Conservation (phyloP, 306 rosid genomes). For the Trifolium subterraneum region DNA sequence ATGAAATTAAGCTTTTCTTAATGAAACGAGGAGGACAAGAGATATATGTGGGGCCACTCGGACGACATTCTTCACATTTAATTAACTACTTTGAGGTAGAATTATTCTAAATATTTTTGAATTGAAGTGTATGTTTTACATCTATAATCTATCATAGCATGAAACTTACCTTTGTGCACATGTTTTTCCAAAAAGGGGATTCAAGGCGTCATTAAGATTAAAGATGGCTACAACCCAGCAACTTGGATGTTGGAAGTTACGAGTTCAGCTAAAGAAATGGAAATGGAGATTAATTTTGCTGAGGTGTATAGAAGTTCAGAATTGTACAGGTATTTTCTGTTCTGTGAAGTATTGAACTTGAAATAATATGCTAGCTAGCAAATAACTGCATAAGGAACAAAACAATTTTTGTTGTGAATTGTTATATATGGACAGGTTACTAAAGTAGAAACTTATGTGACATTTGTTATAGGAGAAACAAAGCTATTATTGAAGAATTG, state of each 20-base stretch:
- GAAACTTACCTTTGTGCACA: neutral
- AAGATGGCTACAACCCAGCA: conserved; percentile 53
- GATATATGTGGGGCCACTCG: conserved; percentile 46
- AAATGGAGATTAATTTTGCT: conserved; percentile 48
- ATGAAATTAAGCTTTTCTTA: conserved; percentile 39
- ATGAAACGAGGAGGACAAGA: conserved; percentile 50
- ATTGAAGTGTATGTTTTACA: conserved; percentile 3
- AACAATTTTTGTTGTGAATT: neutral
- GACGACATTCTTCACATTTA: conserved; percentile 36
- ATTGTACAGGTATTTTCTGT: conserved; percentile 42
- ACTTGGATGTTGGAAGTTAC: conserved; percentile 61
- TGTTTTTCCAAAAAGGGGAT: neutral
- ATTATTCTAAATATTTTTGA: neutral
- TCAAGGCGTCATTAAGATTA: conserved; percentile 8
- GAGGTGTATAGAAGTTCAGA: conserved; percentile 47
- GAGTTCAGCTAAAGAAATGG: conserved; percentile 41
- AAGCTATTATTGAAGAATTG: neutral
- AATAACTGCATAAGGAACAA: neutral
- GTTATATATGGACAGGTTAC: neutral
- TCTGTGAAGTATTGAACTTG: neutral
- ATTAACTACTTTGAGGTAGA: conserved; percentile 48
- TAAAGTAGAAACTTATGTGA: conserved; percentile 4
- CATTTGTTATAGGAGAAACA: conserved; percentile 20
- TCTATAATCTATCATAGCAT: neutral
- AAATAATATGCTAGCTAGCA: neutral